phyloP scores from a whole-genome alignment of 208 protist genomes.

The Trypanosoma melophagium region DNA sequence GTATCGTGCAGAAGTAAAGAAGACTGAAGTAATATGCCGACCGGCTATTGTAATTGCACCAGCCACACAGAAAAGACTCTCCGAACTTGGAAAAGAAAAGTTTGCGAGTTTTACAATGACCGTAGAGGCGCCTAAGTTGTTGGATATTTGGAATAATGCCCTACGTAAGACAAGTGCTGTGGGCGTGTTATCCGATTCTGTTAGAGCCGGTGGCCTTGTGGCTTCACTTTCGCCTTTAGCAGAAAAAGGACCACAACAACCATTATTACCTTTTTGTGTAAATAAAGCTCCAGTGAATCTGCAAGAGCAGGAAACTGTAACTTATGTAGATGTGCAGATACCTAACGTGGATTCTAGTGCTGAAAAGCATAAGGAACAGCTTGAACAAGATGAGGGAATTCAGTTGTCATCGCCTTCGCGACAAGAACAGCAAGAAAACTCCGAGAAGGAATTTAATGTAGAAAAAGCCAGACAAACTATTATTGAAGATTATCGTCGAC shows the following conservation, averaged over 20 bases:
- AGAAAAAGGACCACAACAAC: not conserved
- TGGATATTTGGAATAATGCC: slow-evolving; percentile 7
- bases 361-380: too few species aligned
- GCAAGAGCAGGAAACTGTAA: not conserved
- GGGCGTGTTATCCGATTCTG: too few species aligned
- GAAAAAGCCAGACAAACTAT: not conserved
- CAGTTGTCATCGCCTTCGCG: too few species aligned
- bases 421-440: slow-evolving; percentile 1
- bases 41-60: slow-evolving; percentile 8
- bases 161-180: slow-evolving; percentile 13
- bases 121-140: not conserved
- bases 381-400: too few species aligned
- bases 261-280: not conserved
- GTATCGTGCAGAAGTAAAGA: slow-evolving; percentile 11
- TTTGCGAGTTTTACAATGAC: slow-evolving; percentile 6
- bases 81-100: slow-evolving; percentile 1
- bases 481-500: slow-evolving; percentile 11
- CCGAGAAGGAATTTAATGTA: not conserved
- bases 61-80: not conserved
- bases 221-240: not conserved
- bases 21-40: not conserved
- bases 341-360: too few species aligned
- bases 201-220: too few species aligned
- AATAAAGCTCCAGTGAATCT: too few species aligned
- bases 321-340: too few species aligned